Base-by-base conservation (phyloP, 345 rosid species). In the Turritis glabra region DNA sequence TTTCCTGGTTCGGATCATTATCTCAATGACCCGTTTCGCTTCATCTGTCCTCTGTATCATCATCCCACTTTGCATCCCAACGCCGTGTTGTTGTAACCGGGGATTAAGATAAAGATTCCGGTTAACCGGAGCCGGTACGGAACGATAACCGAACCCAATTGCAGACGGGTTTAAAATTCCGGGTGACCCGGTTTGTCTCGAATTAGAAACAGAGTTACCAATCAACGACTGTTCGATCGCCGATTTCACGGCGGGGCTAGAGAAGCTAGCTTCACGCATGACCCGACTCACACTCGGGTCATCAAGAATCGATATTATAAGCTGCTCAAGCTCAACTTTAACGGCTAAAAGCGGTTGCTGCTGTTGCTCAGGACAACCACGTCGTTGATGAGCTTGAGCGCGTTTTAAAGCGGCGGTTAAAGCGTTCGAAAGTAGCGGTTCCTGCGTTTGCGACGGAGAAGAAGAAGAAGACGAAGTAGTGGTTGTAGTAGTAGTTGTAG, bases 301-400 rank as follows among this genome's bases (percentile, higher is more conserved):
- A 79, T 95, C 99, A 14, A 95, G 91, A 71, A 95, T 92, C 14
- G 99, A 95, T 65, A 95, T 92, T 37, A 95, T 90, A 26, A 95
- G 87, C 85, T 95, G 99, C 43, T 95, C 98, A 4, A 95, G 90
- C 93, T 95, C 98, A 1, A 95, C 98, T 74, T 95, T 95, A 17
- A 95, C 98, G 0, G 99, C 99, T 15, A 95, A 67, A 43, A 95
- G 81, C 3, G 99, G 99, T 77, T 92, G 99, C 71, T 95, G 99
- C 69, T 95, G 99, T 72, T 95, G 99, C 69, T 95, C 97, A 1
- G 99, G 99, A 72, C 99, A 95, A 11, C 99, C 98, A 21, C 99
- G 87, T 0, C 99, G 91, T 77, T 95, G 99, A 64, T 95, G 98
- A 21, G 99, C 99, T 82, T 95, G 99, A 17, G 99, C 99, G 2